Conservation (phyloP, 139 green algal species). For the Chlorella sp. region DNA sequence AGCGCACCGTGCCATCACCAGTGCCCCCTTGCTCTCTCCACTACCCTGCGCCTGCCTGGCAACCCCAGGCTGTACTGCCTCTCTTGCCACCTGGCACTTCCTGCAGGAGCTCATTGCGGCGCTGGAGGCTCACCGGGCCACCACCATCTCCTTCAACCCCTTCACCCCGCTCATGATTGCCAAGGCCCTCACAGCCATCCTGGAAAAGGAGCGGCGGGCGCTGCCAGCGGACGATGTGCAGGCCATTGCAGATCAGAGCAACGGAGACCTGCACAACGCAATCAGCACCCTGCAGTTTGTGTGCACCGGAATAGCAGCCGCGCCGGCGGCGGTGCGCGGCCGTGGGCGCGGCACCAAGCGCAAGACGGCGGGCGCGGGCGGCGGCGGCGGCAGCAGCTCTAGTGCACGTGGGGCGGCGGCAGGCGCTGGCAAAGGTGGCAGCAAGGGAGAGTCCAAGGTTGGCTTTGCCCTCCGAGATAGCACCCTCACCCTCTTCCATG, state of each 20-base stretch:
- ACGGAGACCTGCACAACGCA: conserved; percentile 59
- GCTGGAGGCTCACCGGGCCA: conserved; percentile 54
- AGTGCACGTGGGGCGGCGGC: neutral
- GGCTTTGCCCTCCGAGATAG: conserved; percentile 51
- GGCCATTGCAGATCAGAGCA: conserved; percentile 44
- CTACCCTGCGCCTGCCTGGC: neutral
- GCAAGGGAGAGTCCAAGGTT: neutral
- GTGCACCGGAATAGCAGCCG: neutral
- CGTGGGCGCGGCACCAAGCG: conserved; percentile 9
- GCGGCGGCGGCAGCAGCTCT: neutral
- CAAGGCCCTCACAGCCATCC: conserved; percentile 47
- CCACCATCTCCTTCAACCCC: conserved; percentile 75
- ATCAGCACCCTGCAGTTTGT: conserved; percentile 59
- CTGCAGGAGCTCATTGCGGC: conserved; percentile 65
- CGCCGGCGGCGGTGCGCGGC: neutral
- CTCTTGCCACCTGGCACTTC: neutral
- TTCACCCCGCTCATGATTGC: conserved; percentile 47
- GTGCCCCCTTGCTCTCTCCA: too few species aligned
- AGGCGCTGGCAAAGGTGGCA: neutral
- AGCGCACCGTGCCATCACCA: too few species aligned
- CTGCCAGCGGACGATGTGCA: conserved; percentile 27
- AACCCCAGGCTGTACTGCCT: too few species aligned
- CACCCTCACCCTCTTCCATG: conserved; percentile 76
- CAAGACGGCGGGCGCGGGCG: neutral
- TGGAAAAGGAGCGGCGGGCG: conserved; percentile 27